These are phyloP conservation scores for Thecaphora thlaspeos DNA, from an alignment of 1,284 basidiomycete genomes.

Conservation along the genomic window DNA sequence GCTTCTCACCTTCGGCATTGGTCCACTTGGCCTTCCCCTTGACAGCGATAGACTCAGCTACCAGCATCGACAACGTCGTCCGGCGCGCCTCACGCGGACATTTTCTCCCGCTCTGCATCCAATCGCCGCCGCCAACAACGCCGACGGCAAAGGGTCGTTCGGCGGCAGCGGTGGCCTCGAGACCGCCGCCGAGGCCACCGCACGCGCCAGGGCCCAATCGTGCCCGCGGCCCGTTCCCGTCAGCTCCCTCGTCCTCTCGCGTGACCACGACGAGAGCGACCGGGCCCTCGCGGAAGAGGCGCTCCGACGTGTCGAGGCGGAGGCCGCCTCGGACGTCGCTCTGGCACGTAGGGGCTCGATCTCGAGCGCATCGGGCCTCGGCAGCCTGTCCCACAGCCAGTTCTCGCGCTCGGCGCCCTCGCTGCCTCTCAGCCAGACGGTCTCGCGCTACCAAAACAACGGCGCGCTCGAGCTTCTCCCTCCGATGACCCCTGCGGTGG, in stretches of 20 bases:
- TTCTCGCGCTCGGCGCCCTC: constrained; percentile 27
- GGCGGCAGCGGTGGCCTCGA: constrained; percentile 8
- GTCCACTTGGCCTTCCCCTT: too few species aligned
- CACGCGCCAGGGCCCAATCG: constrained; percentile 13
- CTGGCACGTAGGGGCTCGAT: constrained; percentile 8
- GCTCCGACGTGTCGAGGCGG: constrained; percentile 2
- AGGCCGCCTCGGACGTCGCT: constrained; percentile 7
- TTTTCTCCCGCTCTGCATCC: too few species aligned
- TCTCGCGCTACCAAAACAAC: constrained; percentile 26
- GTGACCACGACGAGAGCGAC: not conserved
- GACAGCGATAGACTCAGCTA: too few species aligned
- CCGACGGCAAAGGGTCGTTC: too few species aligned
- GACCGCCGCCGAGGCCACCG: constrained; percentile 19
- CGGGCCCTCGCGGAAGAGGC: not conserved
- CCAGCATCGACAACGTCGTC: too few species aligned
- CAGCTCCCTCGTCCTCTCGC: constrained; percentile 19
- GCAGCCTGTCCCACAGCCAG: constrained; percentile 6
- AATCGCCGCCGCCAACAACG: too few species aligned
- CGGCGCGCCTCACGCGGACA: too few species aligned
- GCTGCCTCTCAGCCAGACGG: constrained; percentile 12
- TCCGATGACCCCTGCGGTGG: constrained; percentile 13
- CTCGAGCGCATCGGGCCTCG: constrained; percentile 32
- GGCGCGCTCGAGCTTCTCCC: constrained; percentile 18
- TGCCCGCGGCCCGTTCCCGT: constrained; percentile 15
- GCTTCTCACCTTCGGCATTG: too few species aligned